phyloP scores from a whole-genome alignment of 2,329 filamentous ascomycete species.

The Fusarium sp. region DNA sequence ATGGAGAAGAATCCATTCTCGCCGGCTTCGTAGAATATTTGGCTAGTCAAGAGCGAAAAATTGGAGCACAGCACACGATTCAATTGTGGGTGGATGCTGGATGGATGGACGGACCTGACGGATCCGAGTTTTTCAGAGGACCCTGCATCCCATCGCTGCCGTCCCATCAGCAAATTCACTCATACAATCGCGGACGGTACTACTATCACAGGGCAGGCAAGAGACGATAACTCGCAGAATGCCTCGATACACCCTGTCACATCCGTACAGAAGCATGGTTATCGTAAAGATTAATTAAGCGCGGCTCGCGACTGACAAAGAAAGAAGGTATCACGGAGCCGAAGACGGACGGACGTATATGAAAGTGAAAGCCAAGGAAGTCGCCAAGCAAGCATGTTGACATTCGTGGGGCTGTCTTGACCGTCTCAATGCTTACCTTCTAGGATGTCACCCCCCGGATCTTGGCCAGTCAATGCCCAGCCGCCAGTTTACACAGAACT shows the following conservation, averaged over 20 bases:
- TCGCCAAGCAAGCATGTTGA: too few species aligned
- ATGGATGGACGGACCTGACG: conserved; percentile 13
- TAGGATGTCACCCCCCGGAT: too few species aligned
- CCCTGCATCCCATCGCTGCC: conserved; percentile 40
- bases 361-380: too few species aligned
- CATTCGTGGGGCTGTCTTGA: conserved; percentile 7
- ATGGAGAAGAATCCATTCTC: conserved; percentile 33
- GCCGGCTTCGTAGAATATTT: conserved; percentile 20
- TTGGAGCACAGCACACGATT: conserved; percentile 27
- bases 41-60: conserved; percentile 29
- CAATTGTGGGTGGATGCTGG: conserved; percentile 28
- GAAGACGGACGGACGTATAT: too few species aligned
- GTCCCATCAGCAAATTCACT: conserved; percentile 45
- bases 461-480: too few species aligned
- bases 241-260: conserved; percentile 3
- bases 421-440: too few species aligned
- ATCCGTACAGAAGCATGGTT: conserved; percentile 6
- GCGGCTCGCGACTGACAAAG: conserved; percentile 18
- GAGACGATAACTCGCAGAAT: too few species aligned
- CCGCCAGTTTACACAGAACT: too few species aligned
- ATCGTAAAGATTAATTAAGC: conserved; percentile 4
- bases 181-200: too few species aligned
- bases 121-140: conserved; percentile 40
- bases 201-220: too few species aligned
- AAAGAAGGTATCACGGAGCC: too few species aligned